These are phyloP conservation scores for Paraphoma sp. DNA, from an alignment of 2,329 filamentous ascomycete genomes.

Conservation along the genomic window DNA sequence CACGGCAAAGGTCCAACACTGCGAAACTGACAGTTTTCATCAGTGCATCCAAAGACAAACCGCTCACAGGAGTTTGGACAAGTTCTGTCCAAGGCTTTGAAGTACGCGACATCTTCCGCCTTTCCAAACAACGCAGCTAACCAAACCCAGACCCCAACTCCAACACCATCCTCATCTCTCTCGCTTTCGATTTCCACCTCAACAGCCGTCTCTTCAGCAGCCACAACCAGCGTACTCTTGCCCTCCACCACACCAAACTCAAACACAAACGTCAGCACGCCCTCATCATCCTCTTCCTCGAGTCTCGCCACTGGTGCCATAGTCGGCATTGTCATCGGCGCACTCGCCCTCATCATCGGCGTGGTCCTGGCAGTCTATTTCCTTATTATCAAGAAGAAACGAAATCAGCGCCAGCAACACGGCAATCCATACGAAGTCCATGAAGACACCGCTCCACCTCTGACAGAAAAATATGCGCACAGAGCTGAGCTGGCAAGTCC, in stretches of 20 bases:
- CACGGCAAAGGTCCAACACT: not conserved
- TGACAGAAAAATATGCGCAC: conserved; percentile 7
- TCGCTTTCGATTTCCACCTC: not conserved
- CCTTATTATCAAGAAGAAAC: not conserved
- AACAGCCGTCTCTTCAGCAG: not conserved
- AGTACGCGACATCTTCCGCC: not conserved
- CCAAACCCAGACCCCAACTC: not conserved
- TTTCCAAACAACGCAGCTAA: not conserved
- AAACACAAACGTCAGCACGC: not conserved
- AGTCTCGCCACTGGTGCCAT: conserved; percentile 16
- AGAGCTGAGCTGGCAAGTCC: not conserved
- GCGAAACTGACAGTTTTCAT: not conserved
- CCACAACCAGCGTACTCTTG: not conserved
- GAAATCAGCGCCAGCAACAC: not conserved
- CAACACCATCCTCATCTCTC: not conserved
- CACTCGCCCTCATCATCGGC: conserved; percentile 1
- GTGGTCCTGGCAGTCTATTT: conserved; percentile 2
- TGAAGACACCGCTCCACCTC: not conserved
- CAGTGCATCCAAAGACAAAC: conserved; percentile 3
- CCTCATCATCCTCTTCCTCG: not conserved
- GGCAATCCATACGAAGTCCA: not conserved
- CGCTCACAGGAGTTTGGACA: not conserved
- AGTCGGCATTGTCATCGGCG: conserved; percentile 14
- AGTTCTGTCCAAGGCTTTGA: not conserved
- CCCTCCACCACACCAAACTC: not conserved